Conservation (phyloP, 2,329 filamentous ascomycete genomes). For the Trichoderma citrinoviride region DNA sequence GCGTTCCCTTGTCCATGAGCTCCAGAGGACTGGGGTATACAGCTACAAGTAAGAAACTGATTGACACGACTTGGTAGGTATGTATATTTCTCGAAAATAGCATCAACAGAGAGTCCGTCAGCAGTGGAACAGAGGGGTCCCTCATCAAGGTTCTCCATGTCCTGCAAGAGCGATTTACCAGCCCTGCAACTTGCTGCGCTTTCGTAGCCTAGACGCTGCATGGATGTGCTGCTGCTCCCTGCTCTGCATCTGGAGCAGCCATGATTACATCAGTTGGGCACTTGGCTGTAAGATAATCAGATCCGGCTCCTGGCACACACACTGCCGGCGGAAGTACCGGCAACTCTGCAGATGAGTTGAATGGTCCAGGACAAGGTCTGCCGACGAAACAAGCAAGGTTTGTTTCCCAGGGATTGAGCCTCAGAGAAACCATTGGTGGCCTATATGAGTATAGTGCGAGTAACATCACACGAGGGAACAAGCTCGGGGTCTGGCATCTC, state of each 20-base stretch:
- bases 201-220: too few relatives aligned
- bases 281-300: not conserved
- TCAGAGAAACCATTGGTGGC: not conserved
- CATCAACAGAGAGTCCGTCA: too few relatives aligned
- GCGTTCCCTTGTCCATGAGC: not conserved
- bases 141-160: too few relatives aligned
- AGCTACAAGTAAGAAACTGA: too few relatives aligned
- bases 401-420: not conserved
- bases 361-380: constrained; percentile 1
- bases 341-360: not conserved
- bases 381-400: not conserved
- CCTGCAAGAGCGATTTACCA: too few relatives aligned
- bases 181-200: too few relatives aligned
- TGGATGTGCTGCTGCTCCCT: not conserved
- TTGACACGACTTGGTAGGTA: not conserved
- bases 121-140: too few relatives aligned
- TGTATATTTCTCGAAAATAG: too few relatives aligned
- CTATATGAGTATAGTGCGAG: not conserved
- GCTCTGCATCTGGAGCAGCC: not conserved
- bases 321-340: constrained; percentile 14
- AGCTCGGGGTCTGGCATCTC: not conserved
- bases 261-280: not conserved
- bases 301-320: not conserved
- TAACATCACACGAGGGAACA: not conserved
- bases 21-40: too few relatives aligned